phyloP scores from a whole-genome alignment of 768 basidiomycete species.

The Chalciporus sphaerocephalus region DNA sequence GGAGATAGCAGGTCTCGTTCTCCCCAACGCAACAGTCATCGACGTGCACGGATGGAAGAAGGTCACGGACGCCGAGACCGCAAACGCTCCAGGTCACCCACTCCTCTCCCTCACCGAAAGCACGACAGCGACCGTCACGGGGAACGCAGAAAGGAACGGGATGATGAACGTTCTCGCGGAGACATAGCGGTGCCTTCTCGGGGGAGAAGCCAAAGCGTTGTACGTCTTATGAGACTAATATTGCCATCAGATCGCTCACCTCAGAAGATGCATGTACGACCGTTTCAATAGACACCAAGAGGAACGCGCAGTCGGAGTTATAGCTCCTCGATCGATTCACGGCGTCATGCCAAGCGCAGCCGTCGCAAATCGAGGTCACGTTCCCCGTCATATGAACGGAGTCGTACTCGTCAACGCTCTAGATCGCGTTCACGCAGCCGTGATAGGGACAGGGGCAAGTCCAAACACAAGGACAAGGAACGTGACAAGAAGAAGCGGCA shows the following conservation, averaged over 20 bases:
- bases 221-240: conserved; percentile 16
- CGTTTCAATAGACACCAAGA: conserved; percentile 20
- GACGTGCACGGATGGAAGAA: conserved; percentile 10
- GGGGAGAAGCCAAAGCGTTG: conserved; percentile 25
- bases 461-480: conserved; percentile 25
- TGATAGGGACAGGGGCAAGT: conserved; percentile 22
- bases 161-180: conserved; percentile 1
- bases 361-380: conserved; percentile 19
- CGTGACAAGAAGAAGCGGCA: conserved; percentile 38
- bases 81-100: conserved; percentile 24
- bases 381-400: conserved; percentile 20
- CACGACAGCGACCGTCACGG: neutral
- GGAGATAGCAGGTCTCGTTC: conserved; percentile 25
- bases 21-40: conserved; percentile 11
- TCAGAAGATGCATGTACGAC: conserved; percentile 23
- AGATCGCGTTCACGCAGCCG: conserved; percentile 28
- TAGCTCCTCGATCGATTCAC: conserved; percentile 16
- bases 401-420: conserved; percentile 14
- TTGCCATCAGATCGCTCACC: conserved; percentile 15
- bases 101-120: conserved; percentile 10
- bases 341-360: conserved; percentile 12
- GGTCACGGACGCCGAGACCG: conserved; percentile 5
- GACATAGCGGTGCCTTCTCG: conserved; percentile 4
- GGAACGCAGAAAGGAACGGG: conserved; percentile 9
- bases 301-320: conserved; percentile 16